These are phyloP conservation scores for Lophiotrema nucula DNA, from an alignment of 495 filamentous ascomycete species.

Conservation along the genomic window DNA sequence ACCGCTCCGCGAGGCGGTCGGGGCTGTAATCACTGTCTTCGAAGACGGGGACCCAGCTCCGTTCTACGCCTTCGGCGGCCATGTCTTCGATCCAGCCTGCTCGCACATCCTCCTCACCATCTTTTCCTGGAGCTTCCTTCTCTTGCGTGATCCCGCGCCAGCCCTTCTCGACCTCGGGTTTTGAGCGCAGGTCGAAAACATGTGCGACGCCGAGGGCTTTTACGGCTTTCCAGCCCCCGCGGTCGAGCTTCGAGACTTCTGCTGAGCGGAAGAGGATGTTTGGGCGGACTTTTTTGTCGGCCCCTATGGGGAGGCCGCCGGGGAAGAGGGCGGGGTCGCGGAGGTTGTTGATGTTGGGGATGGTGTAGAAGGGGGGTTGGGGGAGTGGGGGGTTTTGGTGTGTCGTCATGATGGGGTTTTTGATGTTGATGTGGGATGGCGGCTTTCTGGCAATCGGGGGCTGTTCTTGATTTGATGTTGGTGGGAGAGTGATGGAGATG, in stretches of 20 bases:
- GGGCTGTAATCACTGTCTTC: conserved; percentile 43
- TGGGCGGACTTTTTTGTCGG: conserved; percentile 28
- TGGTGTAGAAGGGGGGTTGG: conserved; percentile 39
- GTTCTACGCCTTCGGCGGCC: conserved; percentile 21
- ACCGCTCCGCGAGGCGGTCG: conserved; percentile 42
- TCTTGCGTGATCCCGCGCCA: neutral
- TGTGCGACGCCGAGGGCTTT: conserved; percentile 27
- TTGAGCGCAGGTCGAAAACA: conserved; percentile 41
- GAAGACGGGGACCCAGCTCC: conserved; percentile 43
- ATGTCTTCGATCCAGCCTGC: conserved; percentile 28
- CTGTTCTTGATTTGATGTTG: neutral
- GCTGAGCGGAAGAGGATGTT: conserved; percentile 41
- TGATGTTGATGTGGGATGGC: no score
- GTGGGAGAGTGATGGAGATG: no score
- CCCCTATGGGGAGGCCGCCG: conserved; percentile 13
- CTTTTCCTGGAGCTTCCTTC: neutral
- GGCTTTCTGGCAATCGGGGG: no score
- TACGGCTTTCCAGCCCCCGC: conserved; percentile 32
- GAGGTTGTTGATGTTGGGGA: conserved; percentile 41
- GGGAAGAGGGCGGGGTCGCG: conserved; percentile 38
- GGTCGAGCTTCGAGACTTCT: conserved; percentile 34
- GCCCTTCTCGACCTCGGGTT: conserved; percentile 31
- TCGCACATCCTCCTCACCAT: conserved; percentile 3
- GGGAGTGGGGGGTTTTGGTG: conserved; percentile 22
- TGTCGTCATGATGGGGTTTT: neutral